phyloP scores from a whole-genome alignment of 805 yeast genomes.

The Isabelozyma heimii region DNA sequence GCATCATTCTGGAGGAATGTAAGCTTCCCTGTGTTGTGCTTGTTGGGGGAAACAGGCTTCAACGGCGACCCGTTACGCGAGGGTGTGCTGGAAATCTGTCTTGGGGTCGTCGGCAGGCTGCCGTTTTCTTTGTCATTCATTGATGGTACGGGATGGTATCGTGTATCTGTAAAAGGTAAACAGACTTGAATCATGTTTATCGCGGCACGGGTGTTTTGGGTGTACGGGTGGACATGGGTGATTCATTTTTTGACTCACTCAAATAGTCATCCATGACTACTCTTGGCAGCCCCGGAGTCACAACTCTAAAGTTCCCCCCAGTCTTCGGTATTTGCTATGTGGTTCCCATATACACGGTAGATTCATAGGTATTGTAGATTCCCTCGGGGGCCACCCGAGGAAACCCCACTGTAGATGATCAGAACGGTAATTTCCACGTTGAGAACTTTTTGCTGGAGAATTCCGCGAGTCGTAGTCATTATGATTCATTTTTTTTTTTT shows the following conservation, averaged over 20 bases:
- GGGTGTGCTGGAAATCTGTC: background rate
- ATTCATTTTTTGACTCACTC: no score
- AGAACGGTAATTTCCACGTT: background rate
- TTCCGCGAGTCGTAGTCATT: background rate
- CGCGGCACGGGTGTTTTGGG: background rate
- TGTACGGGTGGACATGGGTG: no score
- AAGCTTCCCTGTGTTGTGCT: slow-evolving; percentile 19
- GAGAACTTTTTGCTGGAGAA: background rate
- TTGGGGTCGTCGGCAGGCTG: background rate
- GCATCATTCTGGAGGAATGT: slow-evolving; percentile 30
- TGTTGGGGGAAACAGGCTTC: slow-evolving; percentile 29
- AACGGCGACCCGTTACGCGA: slow-evolving; percentile 4
- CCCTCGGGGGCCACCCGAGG: no score
- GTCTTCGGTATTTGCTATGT: no score
- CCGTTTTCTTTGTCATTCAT: background rate
- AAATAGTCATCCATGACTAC: no score
- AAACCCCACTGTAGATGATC: background rate
- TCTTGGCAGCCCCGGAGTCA: no score
- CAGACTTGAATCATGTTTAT: background rate
- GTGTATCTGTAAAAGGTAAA: no score
- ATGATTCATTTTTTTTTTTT: background rate
- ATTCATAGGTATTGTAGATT: no score
- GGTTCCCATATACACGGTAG: no score
- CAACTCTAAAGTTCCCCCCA: no score
- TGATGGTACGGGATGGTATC: background rate